These are phyloP conservation scores for Calonectria pteridis DNA, from an alignment of 2,329 filamentous ascomycete species.

Conservation along the genomic window DNA sequence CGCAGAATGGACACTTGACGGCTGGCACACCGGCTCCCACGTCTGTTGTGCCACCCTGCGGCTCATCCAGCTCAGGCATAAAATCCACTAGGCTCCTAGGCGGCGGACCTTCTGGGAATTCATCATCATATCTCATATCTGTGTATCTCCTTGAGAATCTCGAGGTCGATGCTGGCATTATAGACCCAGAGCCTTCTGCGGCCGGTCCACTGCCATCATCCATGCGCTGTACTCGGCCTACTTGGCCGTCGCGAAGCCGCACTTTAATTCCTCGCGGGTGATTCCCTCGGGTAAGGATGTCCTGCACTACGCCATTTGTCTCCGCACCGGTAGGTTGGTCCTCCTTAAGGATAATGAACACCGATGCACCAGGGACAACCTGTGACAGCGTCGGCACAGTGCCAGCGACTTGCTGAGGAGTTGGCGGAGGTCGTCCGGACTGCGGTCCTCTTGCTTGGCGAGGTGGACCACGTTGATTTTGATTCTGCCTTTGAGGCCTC, in stretches of 20 bases:
- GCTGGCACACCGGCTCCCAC: conserved; percentile 27
- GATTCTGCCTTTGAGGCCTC: conserved; percentile 40
- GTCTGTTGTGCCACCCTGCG: neutral
- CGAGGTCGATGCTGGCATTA: conserved; percentile 25
- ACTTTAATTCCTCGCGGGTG: conserved; percentile 87
- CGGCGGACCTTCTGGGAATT: conserved; percentile 54
- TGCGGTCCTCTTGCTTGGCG: conserved; percentile 17
- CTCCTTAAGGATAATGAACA: conserved; percentile 81
- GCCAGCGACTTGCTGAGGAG: conserved; percentile 51
- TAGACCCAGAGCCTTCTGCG: neutral
- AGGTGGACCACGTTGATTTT: conserved; percentile 32
- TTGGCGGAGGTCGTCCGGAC: conserved; percentile 39
- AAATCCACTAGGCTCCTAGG: conserved; percentile 60
- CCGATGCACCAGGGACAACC: conserved; percentile 71
- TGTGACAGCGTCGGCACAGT: conserved; percentile 62
- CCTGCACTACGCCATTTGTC: conserved; percentile 74
- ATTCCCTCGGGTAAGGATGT: conserved; percentile 78
- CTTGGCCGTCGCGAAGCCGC: conserved; percentile 75
- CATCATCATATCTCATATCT: conserved; percentile 51
- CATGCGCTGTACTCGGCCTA: conserved; percentile 80
- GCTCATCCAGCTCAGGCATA: conserved; percentile 55
- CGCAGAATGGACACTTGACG: conserved; percentile 73
- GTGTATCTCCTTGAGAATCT: conserved; percentile 50
- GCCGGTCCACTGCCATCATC: conserved; percentile 40
- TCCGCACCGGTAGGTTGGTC: conserved; percentile 82